Evolutionary conservation across 768 basidiomycete genomes (phyloP).

Genomic region (Phallus indusiatus): DNA sequence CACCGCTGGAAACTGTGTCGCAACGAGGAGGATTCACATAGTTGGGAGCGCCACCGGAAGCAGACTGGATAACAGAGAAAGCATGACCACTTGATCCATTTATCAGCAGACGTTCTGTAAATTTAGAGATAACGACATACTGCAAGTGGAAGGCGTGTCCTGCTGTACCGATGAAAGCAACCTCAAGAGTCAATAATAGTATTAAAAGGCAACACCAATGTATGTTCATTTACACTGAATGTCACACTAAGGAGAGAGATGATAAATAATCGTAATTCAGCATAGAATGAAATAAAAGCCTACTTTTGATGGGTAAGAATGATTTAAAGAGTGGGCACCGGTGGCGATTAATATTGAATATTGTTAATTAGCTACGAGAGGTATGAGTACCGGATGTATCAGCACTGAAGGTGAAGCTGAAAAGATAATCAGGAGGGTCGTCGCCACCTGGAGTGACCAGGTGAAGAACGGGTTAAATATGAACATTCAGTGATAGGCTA

Average conservation of each 20-base stretch:
- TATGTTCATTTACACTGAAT: neutral
- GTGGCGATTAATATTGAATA: neutral
- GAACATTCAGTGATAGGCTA: constrained; percentile 15
- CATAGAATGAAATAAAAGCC: neutral
- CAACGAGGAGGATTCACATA: constrained; percentile 25
- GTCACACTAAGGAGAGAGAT: neutral
- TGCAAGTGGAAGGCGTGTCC: constrained; percentile 5
- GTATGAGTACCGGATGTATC: neutral
- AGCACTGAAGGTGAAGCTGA: constrained; percentile 2
- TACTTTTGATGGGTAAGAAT: neutral
- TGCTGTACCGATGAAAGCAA: neutral
- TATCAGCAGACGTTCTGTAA: neutral
- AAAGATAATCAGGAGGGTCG: neutral
- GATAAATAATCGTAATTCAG: too few relatives aligned
- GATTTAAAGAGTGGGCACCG: neutral
- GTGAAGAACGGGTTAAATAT: constrained; percentile 12
- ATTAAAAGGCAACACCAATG: neutral
- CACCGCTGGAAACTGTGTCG: constrained; percentile 12
- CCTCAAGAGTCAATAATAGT: constrained; percentile 1
- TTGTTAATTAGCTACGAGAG: neutral
- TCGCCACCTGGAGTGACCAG: constrained; percentile 10
- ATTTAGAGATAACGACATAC: neutral
- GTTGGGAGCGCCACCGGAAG: constrained; percentile 23
- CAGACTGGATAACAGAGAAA: constrained; percentile 28
- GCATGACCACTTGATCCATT: constrained; percentile 2